These are phyloP conservation scores for Exsudoporus floridanus DNA, from an alignment of 1,284 basidiomycete species.

Conservation along the genomic window DNA sequence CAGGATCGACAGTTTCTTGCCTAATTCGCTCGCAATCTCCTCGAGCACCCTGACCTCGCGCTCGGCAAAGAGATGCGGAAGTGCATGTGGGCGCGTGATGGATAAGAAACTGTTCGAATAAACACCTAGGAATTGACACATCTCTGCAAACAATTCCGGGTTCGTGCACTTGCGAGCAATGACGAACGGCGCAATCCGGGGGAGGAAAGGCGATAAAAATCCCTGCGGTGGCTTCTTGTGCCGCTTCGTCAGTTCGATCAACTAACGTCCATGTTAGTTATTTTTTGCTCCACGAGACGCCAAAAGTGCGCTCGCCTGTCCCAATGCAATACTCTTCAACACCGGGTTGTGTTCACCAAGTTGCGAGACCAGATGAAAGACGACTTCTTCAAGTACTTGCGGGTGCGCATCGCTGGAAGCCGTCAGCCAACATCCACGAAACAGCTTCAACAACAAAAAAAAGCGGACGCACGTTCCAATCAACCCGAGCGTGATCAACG, in stretches of 20 bases:
- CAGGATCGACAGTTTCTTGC: constrained; percentile 49
- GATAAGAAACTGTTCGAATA: constrained; percentile 64
- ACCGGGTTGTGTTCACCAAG: constrained; percentile 67
- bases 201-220: constrained; percentile 69
- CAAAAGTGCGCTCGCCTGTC: constrained; percentile 44
- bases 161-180: constrained; percentile 58
- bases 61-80: constrained; percentile 71
- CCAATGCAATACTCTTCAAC: constrained; percentile 66
- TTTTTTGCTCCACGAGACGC: not conserved
- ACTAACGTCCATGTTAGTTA: constrained; percentile 41
- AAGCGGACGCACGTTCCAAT: constrained; percentile 62
- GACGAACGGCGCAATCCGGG: constrained; percentile 67
- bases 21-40: constrained; percentile 45
- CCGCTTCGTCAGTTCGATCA: constrained; percentile 56
- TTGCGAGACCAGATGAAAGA: constrained; percentile 69
- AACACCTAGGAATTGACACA: constrained; percentile 61
- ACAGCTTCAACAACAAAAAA: not conserved
- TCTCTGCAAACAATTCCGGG: constrained; percentile 59
- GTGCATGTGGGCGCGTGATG: constrained; percentile 61
- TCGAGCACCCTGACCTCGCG: constrained; percentile 55
- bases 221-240: constrained; percentile 68
- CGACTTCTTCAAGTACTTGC: constrained; percentile 56
- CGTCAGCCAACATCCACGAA: constrained; percentile 3
- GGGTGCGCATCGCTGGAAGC: constrained; percentile 46
- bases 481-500: constrained; percentile 56